These are phyloP conservation scores for Metschnikowia lochheadii DNA, from an alignment of 805 yeast genomes.

Conservation along the genomic window DNA sequence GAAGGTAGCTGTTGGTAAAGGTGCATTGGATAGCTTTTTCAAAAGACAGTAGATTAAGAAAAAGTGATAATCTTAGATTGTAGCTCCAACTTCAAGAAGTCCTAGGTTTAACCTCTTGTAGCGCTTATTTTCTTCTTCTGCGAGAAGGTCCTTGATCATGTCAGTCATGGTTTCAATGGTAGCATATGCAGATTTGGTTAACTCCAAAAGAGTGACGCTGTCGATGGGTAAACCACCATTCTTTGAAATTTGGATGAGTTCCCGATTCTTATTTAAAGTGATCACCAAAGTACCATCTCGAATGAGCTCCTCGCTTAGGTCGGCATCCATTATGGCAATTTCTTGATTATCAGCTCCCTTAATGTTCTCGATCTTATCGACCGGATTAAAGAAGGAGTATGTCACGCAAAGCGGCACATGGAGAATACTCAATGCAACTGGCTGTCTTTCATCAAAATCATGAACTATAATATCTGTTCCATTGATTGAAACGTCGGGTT, in stretches of 20 bases:
- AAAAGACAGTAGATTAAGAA: slow-evolving; percentile 30
- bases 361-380: slow-evolving; percentile 59
- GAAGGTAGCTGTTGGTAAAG: slow-evolving; percentile 53
- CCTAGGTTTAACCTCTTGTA: slow-evolving; percentile 32
- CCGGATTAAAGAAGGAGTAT: slow-evolving; percentile 77
- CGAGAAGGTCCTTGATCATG: slow-evolving; percentile 52
- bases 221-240: slow-evolving; percentile 88
- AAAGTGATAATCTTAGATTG: slow-evolving; percentile 17
- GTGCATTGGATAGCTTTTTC: slow-evolving; percentile 69
- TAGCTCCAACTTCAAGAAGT: slow-evolving; percentile 36
- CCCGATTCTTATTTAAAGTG: slow-evolving; percentile 85
- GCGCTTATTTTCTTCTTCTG: slow-evolving; percentile 49
- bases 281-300: slow-evolving; percentile 79
- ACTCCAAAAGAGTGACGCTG: slow-evolving; percentile 61
- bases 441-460: slow-evolving; percentile 73
- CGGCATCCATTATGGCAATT: slow-evolving; percentile 70
- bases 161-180: slow-evolving; percentile 64
- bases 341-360: slow-evolving; percentile 62
- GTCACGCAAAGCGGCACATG: slow-evolving; percentile 90
- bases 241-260: slow-evolving; percentile 83
- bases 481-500: slow-evolving; percentile 75
- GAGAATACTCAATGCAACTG: slow-evolving; percentile 77
- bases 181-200: slow-evolving; percentile 60
- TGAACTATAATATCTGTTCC: slow-evolving; percentile 67
- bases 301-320: slow-evolving; percentile 67